phyloP scores from a whole-genome alignment of 2,329 filamentous ascomycete species.

The Fusarium sp. region DNA sequence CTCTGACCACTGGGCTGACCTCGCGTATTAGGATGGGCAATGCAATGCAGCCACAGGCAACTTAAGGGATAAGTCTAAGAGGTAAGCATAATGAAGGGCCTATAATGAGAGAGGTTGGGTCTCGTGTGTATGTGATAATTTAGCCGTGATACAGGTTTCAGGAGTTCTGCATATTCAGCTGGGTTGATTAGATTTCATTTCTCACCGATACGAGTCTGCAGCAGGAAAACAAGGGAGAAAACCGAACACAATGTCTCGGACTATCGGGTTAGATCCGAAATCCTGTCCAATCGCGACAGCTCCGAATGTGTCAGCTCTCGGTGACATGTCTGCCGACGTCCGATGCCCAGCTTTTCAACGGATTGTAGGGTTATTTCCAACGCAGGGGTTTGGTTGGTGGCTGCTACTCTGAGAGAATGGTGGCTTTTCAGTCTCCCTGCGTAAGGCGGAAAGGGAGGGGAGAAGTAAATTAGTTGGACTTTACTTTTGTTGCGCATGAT shows the following conservation, averaged over 20 bases:
- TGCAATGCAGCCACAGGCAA: background rate
- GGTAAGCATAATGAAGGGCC: background rate
- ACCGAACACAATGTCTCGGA: conserved; percentile 28
- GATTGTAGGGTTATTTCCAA: background rate
- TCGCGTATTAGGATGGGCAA: background rate
- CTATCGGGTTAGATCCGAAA: conserved; percentile 8
- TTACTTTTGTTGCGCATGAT: background rate
- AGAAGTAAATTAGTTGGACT: background rate
- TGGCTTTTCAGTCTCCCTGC: background rate
- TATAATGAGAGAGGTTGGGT: background rate
- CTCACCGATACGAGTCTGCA: background rate
- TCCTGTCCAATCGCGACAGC: background rate
- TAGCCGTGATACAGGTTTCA: background rate
- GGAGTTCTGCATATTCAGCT: background rate
- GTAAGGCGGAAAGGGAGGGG: background rate
- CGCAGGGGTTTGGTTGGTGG: background rate
- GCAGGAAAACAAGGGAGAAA: conserved; percentile 1
- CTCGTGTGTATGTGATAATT: background rate
- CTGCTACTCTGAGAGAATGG: background rate
- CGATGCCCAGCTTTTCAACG: background rate
- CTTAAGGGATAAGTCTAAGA: background rate
- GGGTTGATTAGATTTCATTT: background rate
- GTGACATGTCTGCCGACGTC: background rate
- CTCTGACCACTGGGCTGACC: background rate
- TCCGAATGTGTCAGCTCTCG: background rate